Evolutionary conservation across 495 filamentous ascomycete genomes (phyloP), one percentile per base, ranked within the genome.

Genomic region (Venustampulla echinocandica): DNA sequence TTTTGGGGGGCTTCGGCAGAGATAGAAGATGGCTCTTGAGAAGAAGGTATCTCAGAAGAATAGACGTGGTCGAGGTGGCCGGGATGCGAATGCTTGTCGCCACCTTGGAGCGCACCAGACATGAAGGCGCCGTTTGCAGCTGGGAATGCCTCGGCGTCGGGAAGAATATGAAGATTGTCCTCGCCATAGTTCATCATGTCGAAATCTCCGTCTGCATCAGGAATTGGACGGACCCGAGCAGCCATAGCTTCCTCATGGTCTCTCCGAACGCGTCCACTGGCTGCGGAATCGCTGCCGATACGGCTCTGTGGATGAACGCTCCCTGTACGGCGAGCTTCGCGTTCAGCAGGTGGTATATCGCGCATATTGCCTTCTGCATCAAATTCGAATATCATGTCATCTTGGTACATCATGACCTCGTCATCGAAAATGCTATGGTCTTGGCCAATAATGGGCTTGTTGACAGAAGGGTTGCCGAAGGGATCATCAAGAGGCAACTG

Each of bases 141-240:
- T 30, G 61, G 57, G 50, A 69, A 67, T 34, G 66, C 48, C 23
- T 67, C 60, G 20, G 63, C 66, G 33, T 64, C 58, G 10, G 64
- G 67, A 23, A 69, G 56, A 5, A 60, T 40, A 27, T 49, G 28
- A 10, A 54, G 25, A 21, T 61, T 55, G 21, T 64, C 64, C 17
- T 54, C 56, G 18, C 48, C 44, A 15, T 44, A 44, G 9, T 47
- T 36, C 6, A 53, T 36, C 30, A 54, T 52, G 14, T 62, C 34
- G 22, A 60, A 52, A 46, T 52, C 51, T 6, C 32, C 50, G 11
- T 57, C 57, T 9, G 7, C 28, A 28, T 45, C 47, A 46, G 44
- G 20, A 61, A 62, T 54, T 61, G 56, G 21, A 37, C 49, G 18
- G 25, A 20, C 20, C 47, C 55, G 39, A 38, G 52, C 37, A 55